Percentiles rank a stretch among this genome's conserved stretches.
phyloP scores from a whole-genome alignment of 345 rosid genomes.

The Theobroma cacao region DNA sequence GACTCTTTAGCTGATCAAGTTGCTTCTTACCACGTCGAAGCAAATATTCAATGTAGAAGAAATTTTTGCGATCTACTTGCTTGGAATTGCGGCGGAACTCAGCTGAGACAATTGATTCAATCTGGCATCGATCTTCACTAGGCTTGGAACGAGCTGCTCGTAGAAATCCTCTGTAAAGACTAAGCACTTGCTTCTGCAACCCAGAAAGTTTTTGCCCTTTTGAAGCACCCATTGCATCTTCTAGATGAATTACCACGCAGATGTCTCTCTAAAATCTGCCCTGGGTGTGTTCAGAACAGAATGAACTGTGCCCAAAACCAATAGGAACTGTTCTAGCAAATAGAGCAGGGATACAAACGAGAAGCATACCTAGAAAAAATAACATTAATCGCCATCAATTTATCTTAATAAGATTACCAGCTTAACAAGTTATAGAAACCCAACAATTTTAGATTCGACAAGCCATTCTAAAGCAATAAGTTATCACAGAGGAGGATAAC shows the following conservation, averaged over 20 bases:
- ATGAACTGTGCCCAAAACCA: background rate
- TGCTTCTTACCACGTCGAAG: slow-evolving; percentile 78
- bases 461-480: background rate
- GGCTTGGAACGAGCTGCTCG: slow-evolving; percentile 74
- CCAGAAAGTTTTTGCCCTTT: slow-evolving; percentile 55
- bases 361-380: background rate
- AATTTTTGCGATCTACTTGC: slow-evolving; percentile 76
- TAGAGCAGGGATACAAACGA: background rate
- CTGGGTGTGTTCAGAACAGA: background rate
- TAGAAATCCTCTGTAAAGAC: slow-evolving; percentile 78
- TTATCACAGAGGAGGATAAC: background rate
- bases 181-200: slow-evolving; percentile 83
- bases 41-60: slow-evolving; percentile 74
- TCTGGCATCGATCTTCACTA: slow-evolving; percentile 47
- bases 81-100: slow-evolving; percentile 64
- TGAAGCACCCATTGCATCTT: slow-evolving; percentile 33
- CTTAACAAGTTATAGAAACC: background rate
- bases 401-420: background rate
- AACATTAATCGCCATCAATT: background rate
- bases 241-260: background rate
- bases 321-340: background rate
- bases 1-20: slow-evolving; percentile 73
- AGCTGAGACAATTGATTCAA: slow-evolving; percentile 58
- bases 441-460: background rate
- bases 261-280: background rate